phyloP scores from a whole-genome alignment of 306 rosid species.

The Quercus cerris region DNA sequence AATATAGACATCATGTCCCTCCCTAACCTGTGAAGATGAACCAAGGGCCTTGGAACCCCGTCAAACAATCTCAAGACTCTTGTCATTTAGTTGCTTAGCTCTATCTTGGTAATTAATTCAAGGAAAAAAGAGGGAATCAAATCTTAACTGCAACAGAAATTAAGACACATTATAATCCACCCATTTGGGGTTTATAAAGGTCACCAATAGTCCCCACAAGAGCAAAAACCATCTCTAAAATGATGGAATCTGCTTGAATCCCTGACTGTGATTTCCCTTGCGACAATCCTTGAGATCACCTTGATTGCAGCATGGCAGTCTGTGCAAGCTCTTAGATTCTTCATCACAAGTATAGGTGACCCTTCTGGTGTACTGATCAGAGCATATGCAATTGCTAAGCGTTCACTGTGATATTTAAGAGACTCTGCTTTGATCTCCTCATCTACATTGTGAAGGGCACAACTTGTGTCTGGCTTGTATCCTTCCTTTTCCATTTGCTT shows the following conservation, averaged over 20 bases:
- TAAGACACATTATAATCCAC: neutral
- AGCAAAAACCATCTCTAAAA: conserved; percentile 67
- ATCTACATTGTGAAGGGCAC: conserved; percentile 73
- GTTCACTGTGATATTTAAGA: conserved; percentile 79
- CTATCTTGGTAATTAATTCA: conserved; percentile 83
- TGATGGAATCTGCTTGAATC: conserved; percentile 83
- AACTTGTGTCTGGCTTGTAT: conserved; percentile 68
- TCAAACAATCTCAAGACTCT: conserved; percentile 79
- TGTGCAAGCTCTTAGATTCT: conserved; percentile 77
- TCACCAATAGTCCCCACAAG: conserved; percentile 76
- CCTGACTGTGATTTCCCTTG: conserved; percentile 63
- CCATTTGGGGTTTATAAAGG: neutral
- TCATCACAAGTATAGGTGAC: conserved; percentile 74
- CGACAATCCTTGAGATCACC: conserved; percentile 55
- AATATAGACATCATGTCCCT: conserved; percentile 5
- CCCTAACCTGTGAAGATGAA: conserved; percentile 66
- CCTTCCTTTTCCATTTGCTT: conserved; percentile 70
- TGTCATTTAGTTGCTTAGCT: conserved; percentile 60
- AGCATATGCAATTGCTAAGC: conserved; percentile 89
- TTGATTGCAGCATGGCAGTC: conserved; percentile 79
- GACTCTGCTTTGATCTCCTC: conserved; percentile 67
- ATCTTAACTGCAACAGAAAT: conserved; percentile 68
- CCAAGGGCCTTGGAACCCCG: conserved; percentile 66
- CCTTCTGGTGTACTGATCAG: conserved; percentile 68
- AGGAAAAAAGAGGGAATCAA: conserved; percentile 73